Percentiles rank a stretch among this genome's conserved stretches.
phyloP scores from a whole-genome alignment of 805 yeast genomes.

The Candida odintsovae region DNA sequence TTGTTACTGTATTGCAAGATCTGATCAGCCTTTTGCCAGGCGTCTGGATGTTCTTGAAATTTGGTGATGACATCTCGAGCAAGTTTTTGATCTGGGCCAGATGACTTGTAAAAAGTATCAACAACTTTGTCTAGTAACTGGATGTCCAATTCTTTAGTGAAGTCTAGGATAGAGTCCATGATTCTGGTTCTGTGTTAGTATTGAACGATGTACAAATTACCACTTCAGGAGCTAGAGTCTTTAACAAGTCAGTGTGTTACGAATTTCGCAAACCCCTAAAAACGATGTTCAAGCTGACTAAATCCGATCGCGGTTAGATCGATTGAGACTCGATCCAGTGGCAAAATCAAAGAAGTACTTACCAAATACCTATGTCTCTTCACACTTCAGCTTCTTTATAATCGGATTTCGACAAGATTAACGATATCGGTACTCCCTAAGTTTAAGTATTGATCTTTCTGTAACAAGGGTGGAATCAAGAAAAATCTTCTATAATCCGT shows the following conservation, averaged over 20 bases:
- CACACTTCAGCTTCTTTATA: not conserved
- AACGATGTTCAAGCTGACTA: not conserved
- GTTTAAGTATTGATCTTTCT: not conserved
- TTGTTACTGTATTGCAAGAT: constrained; percentile 73
- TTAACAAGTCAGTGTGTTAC: not conserved
- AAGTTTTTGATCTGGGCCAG: constrained; percentile 58
- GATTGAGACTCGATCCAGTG: not conserved
- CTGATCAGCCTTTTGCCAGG: constrained; percentile 92
- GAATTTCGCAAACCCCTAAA: not conserved
- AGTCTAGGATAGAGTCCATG: constrained; percentile 89
- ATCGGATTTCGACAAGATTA: not conserved
- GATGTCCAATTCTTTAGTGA: constrained; percentile 78
- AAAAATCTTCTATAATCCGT: not conserved
- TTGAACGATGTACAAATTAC: not conserved
- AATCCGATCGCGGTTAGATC: not conserved
- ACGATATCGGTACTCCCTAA: not conserved
- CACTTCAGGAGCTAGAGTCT: not conserved
- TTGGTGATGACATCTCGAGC: constrained; percentile 70
- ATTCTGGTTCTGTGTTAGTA: constrained; percentile 3
- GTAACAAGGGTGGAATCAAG: not conserved
- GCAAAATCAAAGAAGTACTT: not conserved
- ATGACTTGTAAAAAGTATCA: constrained; percentile 73
- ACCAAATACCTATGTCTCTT: not conserved
- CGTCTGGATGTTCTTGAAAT: constrained; percentile 91
- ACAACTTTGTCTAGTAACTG: constrained; percentile 77